Evolutionary conservation across 805 yeast species (phyloP), one percentile per base, ranked within the genome.

Genomic region (Teunomyces pallodes): DNA sequence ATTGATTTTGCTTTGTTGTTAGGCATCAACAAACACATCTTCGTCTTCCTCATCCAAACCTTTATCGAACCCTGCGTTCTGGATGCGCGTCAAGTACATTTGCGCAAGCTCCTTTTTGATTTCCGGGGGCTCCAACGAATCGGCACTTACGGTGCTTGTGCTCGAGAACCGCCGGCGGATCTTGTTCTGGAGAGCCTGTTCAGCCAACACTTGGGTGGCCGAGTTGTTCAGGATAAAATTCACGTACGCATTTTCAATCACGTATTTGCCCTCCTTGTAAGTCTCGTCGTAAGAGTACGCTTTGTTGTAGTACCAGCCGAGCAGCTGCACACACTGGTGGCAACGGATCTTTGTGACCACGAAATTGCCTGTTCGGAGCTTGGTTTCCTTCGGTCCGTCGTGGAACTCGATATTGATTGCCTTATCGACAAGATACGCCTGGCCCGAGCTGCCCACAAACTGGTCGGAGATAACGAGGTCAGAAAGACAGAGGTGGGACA

Each of bases 231-330:
- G 59, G 29, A 72, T 66, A 45, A 64, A 59, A 45, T 61, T 60
- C 13, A 73, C 61, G 55, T 49, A 73, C 39, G 62, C 60, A 33
- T 63, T 59, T 56, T 73, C 78, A 54, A 73, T 70, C 42, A 73
- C 78, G 54, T 59, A 73, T 56, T 73, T 73, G 39, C 76, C 75
- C 56, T 73, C 78, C 50, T 73, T 73, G 53, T 73, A 73, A 16
- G 60, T 54, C 51, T 73, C 75, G 36, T 63, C 54, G 46, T 61
- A 63, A 43, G 60, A 58, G 51, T 54, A 72, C 9, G 75, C 58
- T 49, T 72, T 73, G 52, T 64, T 64, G 53, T 73, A 73, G 46
- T 56, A 64, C 78, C 78, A 73, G 10, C 78, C 78, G 38, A 73
- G 54, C 14, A 50, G 52, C 9, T 54, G 57, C 42, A 51, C 45